Conservation (phyloP, 495 filamentous ascomycete species). For the Cairneyella variabilis region DNA sequence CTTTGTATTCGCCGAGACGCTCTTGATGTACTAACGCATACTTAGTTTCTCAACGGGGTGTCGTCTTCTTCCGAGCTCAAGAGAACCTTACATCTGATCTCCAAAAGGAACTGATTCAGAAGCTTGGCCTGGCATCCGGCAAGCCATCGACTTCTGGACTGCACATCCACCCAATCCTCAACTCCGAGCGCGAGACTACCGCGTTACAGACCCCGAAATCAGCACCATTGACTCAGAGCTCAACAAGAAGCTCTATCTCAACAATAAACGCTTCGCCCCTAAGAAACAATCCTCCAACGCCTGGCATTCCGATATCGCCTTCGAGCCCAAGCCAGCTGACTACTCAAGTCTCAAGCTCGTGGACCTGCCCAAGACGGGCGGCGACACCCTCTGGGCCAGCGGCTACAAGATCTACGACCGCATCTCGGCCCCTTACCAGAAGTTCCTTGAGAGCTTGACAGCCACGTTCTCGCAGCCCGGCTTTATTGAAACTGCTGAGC, state of each 20-base stretch:
- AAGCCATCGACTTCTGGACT: constrained; percentile 63
- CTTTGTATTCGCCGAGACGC: constrained; percentile 14
- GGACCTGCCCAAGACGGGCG: constrained; percentile 66
- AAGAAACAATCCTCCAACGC: constrained; percentile 35
- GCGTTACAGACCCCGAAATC: constrained; percentile 65
- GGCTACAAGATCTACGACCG: constrained; percentile 80
- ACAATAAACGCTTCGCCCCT: constrained; percentile 18
- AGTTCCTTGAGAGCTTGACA: constrained; percentile 65
- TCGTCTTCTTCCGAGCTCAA: constrained; percentile 79
- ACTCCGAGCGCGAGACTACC: constrained; percentile 53
- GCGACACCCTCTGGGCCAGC: constrained; percentile 68
- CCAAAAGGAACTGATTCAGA: constrained; percentile 66
- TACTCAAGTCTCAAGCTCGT: constrained; percentile 59
- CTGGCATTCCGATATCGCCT: constrained; percentile 69
- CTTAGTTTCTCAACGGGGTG: constrained; percentile 72
- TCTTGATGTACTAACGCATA: constrained; percentile 13
- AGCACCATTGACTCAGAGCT: constrained; percentile 64
- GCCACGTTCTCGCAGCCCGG: constrained; percentile 59
- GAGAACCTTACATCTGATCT: constrained; percentile 59
- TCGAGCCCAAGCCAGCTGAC: constrained; percentile 63
- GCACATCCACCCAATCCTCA: constrained; percentile 71
- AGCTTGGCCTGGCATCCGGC: constrained; percentile 61
- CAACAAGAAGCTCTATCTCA: constrained; percentile 52
- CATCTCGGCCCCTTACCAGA: constrained; percentile 58
- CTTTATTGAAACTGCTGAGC: constrained; percentile 54